These are phyloP conservation scores for Mycena capillaripes DNA, from an alignment of 768 basidiomycete species.

Conservation along the genomic window DNA sequence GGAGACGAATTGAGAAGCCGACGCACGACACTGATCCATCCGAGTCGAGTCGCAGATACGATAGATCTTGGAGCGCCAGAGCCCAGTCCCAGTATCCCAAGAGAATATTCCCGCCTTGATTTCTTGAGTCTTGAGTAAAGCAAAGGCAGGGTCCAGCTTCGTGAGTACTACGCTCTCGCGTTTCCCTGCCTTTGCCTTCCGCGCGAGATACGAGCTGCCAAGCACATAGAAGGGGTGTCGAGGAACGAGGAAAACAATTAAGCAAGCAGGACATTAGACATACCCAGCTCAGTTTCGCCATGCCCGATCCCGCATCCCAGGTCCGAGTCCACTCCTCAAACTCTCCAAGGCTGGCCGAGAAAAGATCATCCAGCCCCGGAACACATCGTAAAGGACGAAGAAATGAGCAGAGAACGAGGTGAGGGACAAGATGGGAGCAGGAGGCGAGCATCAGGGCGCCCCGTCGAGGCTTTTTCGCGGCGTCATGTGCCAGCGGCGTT, in stretches of 20 bases:
- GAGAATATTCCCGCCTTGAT: background rate
- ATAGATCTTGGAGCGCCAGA: background rate
- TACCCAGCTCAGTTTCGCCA: no score
- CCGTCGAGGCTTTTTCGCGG: background rate
- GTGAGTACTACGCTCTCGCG: slow-evolving; percentile 26
- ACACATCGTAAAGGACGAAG: background rate
- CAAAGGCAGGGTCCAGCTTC: slow-evolving; percentile 21
- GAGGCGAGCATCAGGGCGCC: background rate
- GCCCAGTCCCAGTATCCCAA: background rate
- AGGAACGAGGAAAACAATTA: background rate
- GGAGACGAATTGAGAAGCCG: no score
- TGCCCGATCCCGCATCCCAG: no score
- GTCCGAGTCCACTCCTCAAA: no score
- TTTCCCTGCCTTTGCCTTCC: slow-evolving; percentile 13
- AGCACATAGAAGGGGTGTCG: background rate
- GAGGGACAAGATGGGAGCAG: background rate
- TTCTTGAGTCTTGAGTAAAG: background rate
- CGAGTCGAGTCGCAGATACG: background rate
- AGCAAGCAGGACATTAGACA: no score
- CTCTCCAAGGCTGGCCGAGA: no score
- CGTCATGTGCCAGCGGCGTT: no score
- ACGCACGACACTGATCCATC: no score
- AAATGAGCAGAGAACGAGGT: background rate
- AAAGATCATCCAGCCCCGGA: no score
- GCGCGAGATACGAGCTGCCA: background rate